phyloP scores from a whole-genome alignment of 148 eudicot genomes.

The Rhododendron kiyosumense region DNA sequence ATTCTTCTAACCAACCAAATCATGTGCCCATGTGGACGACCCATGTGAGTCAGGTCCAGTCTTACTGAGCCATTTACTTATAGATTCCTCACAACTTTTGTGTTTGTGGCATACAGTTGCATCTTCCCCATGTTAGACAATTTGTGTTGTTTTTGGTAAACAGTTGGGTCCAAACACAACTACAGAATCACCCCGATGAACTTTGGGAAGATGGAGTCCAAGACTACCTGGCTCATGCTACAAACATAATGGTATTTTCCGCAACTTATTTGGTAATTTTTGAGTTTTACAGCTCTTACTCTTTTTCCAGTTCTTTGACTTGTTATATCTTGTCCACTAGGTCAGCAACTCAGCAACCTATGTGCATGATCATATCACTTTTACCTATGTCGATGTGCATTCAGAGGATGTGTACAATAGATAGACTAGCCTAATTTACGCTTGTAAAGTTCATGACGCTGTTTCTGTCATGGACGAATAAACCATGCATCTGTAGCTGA shows the following conservation, averaged over 20 bases:
- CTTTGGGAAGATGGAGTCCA: conserved; percentile 94
- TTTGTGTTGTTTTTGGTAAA: conserved; percentile 18
- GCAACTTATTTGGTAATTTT: not conserved
- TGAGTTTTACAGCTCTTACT: not conserved
- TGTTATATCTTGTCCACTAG: not conserved
- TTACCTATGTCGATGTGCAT: not conserved
- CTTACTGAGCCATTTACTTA: not conserved
- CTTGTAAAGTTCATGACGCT: not conserved
- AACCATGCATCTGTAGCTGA: not conserved
- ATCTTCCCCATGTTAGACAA: not conserved
- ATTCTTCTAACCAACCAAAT: not conserved
- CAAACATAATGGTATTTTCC: conserved; percentile 53
- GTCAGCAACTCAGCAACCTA: not conserved
- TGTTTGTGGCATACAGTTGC: not conserved
- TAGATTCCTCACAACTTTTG: not conserved
- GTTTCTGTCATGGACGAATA: not conserved
- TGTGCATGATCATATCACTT: too few relatives aligned
- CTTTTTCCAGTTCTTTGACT: not conserved
- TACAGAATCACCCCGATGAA: conserved; percentile 85
- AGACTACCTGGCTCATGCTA: conserved; percentile 71
- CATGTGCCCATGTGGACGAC: not conserved
- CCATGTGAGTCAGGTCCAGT: not conserved
- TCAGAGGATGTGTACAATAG: not conserved
- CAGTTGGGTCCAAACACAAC: conserved; percentile 95
- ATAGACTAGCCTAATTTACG: too few relatives aligned